Evolutionary conservation across 2,329 filamentous ascomycete species (phyloP).

Genomic region (Pseudogymnoascus sp.): DNA sequence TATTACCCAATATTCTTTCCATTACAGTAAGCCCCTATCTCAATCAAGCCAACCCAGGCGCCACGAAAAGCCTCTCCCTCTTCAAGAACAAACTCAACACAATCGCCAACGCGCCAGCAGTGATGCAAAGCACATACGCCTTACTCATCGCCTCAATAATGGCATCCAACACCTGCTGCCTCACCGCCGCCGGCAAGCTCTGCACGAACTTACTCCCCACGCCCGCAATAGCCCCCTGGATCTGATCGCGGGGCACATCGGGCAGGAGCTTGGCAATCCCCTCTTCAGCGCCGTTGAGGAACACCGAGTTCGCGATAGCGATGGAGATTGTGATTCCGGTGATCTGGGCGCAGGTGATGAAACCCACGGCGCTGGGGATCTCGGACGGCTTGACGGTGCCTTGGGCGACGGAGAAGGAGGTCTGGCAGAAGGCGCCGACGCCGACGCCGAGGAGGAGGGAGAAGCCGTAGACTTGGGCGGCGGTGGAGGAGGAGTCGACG

Average conservation of each 20-base stretch:
- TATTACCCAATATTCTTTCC: not conserved
- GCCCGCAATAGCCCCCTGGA: slow-evolving; percentile 27
- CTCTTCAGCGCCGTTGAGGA: slow-evolving; percentile 29
- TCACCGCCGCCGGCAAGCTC: slow-evolving; percentile 14
- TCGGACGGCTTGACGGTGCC: slow-evolving; percentile 28
- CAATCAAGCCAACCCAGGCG: not conserved
- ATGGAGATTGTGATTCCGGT: slow-evolving; percentile 32
- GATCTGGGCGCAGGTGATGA: slow-evolving; percentile 33
- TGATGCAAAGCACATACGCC: slow-evolving; percentile 30
- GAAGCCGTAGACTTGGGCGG: slow-evolving; percentile 22
- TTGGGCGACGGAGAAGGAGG: slow-evolving; percentile 33
- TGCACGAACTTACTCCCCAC: slow-evolving; percentile 21
- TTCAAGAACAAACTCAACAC: slow-evolving; percentile 30
- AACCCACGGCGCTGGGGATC: slow-evolving; percentile 31
- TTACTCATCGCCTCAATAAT: slow-evolving; percentile 30
- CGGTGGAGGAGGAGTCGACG: slow-evolving; percentile 12
- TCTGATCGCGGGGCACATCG: slow-evolving; percentile 19
- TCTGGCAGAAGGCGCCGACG: slow-evolving; percentile 29
- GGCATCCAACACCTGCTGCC: slow-evolving; percentile 23
- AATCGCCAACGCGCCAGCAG: slow-evolving; percentile 26
- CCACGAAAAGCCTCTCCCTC: slow-evolving; percentile 30
- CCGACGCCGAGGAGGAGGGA: slow-evolving; percentile 28
- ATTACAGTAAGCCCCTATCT: not conserved
- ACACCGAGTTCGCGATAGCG: slow-evolving; percentile 33
- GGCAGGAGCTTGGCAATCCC: slow-evolving; percentile 26